A percentile compares a stretch with the other conserved stretches of the same genome.
Evolutionary conservation across 148 eudicot species (phyloP).

Genomic region (Dianthus caryophyllus): DNA sequence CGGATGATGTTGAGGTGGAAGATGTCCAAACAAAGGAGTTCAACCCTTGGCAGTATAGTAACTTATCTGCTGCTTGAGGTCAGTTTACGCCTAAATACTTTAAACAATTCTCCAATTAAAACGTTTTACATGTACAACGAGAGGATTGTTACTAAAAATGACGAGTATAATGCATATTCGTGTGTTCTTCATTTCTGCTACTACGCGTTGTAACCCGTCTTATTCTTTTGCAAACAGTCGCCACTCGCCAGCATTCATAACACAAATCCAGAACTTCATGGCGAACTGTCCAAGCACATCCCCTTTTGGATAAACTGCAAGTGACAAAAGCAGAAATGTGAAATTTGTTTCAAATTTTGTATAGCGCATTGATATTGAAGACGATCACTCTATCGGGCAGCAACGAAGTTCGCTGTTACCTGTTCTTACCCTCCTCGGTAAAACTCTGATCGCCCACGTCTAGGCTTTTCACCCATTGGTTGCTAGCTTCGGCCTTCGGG

Average conservation of each 20-base stretch:
- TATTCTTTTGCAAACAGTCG: not conserved
- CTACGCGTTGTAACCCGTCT: not conserved
- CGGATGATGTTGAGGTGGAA: constrained; percentile 29
- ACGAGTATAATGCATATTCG: no score
- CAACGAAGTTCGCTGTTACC: not conserved
- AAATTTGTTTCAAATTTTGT: constrained; percentile 13
- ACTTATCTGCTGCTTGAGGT: constrained; percentile 46
- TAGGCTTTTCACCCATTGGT: not conserved
- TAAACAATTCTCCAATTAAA: no score
- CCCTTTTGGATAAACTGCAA: not conserved
- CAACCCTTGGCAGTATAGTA: constrained; percentile 72
- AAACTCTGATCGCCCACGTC: not conserved
- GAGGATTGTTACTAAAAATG: no score
- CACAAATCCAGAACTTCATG: constrained; percentile 5
- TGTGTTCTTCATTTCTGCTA: not conserved
- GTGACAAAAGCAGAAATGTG: constrained; percentile 5
- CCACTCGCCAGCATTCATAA: not conserved
- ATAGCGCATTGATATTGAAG: constrained; percentile 15
- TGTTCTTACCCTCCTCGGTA: constrained; percentile 16
- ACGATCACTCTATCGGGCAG: constrained; percentile 4
- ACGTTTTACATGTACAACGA: no score
- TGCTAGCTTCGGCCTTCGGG: not conserved
- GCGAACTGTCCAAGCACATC: not conserved
- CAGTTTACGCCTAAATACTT: not conserved
- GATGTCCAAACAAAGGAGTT: constrained; percentile 47